Base-by-base conservation (phyloP, 805 yeast genomes). In the Pichia thaimueangensis region DNA sequence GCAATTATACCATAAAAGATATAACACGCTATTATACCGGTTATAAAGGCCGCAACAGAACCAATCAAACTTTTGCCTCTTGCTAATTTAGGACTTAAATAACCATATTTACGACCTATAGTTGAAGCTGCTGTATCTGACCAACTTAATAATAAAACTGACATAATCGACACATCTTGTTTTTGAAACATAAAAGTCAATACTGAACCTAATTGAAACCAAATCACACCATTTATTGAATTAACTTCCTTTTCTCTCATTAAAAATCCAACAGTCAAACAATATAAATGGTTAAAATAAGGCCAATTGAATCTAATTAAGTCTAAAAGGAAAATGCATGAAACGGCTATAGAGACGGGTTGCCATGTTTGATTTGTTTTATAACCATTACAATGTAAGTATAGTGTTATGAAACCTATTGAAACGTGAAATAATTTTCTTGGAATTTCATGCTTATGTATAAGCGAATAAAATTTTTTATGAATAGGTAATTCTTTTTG, bases 61-160 rank as follows among this genome's bases (percentile, higher is more conserved):
- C 98, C 98, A 1, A 96, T 96, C 35, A 93, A 67, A 3, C 95
- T 84, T 62, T 93, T 93, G 48, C 78, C 76, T 47, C 74, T 69
- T 6, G 82, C 72, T 17, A 91, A 62, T 56, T 82, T 79, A 31
- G 95, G 94, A 7, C 96, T 86, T 49, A 82, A 71, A 54, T 83
- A 74, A 8, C 97, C 97, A 60, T 67, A 91, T 42, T 74, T 75
- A 51, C 98, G 73, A 30, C 98, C 98, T 56, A 89, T 65, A 0
- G 96, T 86, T 3, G 96, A 86, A 2, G 98, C 98, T 2, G 97
- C 91, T 9, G 97, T 87, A 58, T 93, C 98, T 5, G 95, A 88
- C 97, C 97, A 93, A 57, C 96, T 85, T 48, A 93, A 73, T 39
- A 91, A 68, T 50, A 88, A 69, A 3, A 88, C 78, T 19, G 95